Evolutionary conservation across 352 stramenopile genomes (phyloP), one percentile per base, ranked within the genome.

Genomic region (Globisporangium nodosum): DNA sequence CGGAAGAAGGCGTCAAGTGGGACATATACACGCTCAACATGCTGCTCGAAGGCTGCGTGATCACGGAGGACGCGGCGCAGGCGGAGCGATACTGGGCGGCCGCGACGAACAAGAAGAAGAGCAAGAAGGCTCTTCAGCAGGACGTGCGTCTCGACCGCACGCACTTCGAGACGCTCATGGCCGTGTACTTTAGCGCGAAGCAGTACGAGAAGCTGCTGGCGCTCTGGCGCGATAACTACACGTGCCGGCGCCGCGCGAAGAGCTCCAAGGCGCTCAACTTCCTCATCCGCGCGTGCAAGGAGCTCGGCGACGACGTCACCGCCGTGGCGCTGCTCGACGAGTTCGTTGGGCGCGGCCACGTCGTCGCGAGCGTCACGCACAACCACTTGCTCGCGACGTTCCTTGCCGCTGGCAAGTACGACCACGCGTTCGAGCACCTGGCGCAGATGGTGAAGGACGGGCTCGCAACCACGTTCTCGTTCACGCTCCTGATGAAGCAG

Each of bases 231-330:
- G 63, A 85, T 2, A 63, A 83, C 64, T 78, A 65, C 56, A 56
- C 64, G 20, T 92, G 82, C 55, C 80, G 80, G 8, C 76, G 78
- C 33, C 81, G 80, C 20, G 73, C 76, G 16, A 90, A 83, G 68
- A 90, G 67, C 51, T 76, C 81, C 40, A 93, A 92, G 69, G 63
- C 83, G 53, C 77, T 95, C 52, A 93, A 93, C 67, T 90, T 81
- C 31, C 61, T 95, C 24, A 65, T 95, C 39, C 76, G 78, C 47
- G 74, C 80, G 11, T 92, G 82, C 55, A 73, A 77, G 20, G 60
- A 66, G 33, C 40, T 30, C 3, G 53, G 66, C 2, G 69, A 90
- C 45, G 76, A 80, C 55, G 64, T 49, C 20, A 83, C 58, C 2
- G 85, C 81, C 0, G 65, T 66, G 5, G 58, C 49, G 12, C 60